Evolutionary conservation across 495 filamentous ascomycete species (phyloP), one percentile per base, ranked within the genome.

Genomic region (Pyronema domesticum): DNA sequence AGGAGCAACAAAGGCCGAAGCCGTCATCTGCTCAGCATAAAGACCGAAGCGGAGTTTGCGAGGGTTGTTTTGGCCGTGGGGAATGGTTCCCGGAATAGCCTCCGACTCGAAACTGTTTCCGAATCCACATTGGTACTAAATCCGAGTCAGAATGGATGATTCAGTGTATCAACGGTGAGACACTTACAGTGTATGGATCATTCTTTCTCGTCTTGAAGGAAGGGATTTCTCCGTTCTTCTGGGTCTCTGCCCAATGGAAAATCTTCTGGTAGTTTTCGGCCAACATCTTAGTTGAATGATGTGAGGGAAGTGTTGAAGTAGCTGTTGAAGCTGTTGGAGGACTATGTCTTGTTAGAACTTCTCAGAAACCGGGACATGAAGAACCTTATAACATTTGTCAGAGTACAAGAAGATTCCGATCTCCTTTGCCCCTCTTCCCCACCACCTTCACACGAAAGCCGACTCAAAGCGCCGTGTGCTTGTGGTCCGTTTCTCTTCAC

Each of bases 11-110:
- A 94, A 94, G 40, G 87, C 80, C 5, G 87, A 91, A 11, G 87
- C 87, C 0, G 87, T 93, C 33, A 94, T 78, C 76, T 94, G 93
- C 68, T 94, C 87, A 46, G 84, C 76, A 67, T 93, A 94, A 35
- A 94, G 75, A 3, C 86, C 87, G 46, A 82, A 77, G 0, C 85
- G 76, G 1, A 79, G 80, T 59, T 89, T 86, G 66, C 93, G 87
- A 1, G 87, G 87, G 9, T 83, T 88, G 72, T 93, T 94, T 7
- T 82, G 77, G 51, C 75, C 86, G 56, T 79, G 58, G 14, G 79
- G 79, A 5, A 53, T 40, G 8, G 50, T 53, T 13, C 50, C 50
- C 13, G 35, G 36, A 4, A 53, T 43, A 14, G 50, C 50, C 50
- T 53, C 50, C 13, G 50, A 53, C 35, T 53, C 50, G 35, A 53